Evolutionary conservation across 345 rosid species (phyloP).

Genomic region (Bretschneidera sinensis): DNA sequence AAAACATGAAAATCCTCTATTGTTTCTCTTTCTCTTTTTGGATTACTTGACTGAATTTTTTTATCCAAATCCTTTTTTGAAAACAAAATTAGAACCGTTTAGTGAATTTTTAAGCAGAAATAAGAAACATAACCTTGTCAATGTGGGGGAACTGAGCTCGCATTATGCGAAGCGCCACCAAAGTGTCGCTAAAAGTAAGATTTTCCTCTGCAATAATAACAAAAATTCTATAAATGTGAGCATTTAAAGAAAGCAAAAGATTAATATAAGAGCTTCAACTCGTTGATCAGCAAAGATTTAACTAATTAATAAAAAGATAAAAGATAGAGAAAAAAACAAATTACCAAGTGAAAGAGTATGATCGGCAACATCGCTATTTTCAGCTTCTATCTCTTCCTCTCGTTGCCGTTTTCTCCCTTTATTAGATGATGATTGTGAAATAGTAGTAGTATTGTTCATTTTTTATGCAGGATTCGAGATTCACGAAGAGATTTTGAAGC

Average conservation of each 20-base stretch:
- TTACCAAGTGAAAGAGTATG: conserved; percentile 32
- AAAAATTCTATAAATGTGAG: neutral
- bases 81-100: neutral
- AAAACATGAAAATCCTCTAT: no score
- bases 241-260: neutral
- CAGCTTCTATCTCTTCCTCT: conserved; percentile 26
- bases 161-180: conserved; percentile 82
- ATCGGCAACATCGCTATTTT: conserved; percentile 18
- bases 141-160: conserved; percentile 87
- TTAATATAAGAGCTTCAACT: neutral
- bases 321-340: conserved; percentile 4
- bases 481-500: neutral
- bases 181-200: conserved; percentile 73
- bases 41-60: no score
- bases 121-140: conserved; percentile 49
- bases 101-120: neutral
- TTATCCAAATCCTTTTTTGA: no score
- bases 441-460: neutral
- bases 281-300: neutral
- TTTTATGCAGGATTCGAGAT: no score
- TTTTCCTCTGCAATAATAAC: conserved; percentile 49
- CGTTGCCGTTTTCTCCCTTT: conserved; percentile 32
- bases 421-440: conserved; percentile 13
- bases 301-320: neutral
- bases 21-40: no score